phyloP scores from a whole-genome alignment of 2,329 filamentous ascomycete genomes.

The Colletotrichum aenigma region DNA sequence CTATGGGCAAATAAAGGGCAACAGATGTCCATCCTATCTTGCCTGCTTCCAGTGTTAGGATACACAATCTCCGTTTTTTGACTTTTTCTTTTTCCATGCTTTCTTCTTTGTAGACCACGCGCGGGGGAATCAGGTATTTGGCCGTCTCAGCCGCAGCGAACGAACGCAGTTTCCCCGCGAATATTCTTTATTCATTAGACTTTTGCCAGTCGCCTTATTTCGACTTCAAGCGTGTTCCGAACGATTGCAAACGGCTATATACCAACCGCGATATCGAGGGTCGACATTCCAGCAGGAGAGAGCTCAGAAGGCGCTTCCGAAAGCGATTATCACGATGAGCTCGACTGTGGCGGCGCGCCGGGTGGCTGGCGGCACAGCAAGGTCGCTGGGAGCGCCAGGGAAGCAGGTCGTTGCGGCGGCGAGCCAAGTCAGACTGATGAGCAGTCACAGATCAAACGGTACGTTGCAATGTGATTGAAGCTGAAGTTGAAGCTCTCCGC shows the following conservation, averaged over 20 bases:
- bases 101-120: background rate
- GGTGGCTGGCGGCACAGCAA: background rate
- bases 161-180: background rate
- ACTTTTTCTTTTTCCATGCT: background rate
- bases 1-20: constrained; percentile 7
- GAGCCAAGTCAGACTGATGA: constrained; percentile 11
- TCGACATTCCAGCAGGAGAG: background rate
- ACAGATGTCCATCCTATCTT: background rate
- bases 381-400: background rate
- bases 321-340: constrained; percentile 21
- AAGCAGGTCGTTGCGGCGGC: background rate
- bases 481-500: background rate
- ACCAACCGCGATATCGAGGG: background rate
- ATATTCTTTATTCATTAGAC: background rate
- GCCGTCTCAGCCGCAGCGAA: background rate
- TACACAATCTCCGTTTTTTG: background rate
- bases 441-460: constrained; percentile 12
- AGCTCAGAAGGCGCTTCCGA: background rate
- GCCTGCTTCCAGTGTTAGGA: background rate
- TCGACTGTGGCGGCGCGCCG: constrained; percentile 24
- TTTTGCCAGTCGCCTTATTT: background rate
- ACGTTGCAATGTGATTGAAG: background rate
- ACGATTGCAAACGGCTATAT: background rate
- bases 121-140: background rate
- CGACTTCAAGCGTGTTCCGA: background rate